A percentile compares a stretch with the other conserved stretches of the same genome.
phyloP scores from a whole-genome alignment of 208 protist genomes.

The Phytomonas francai region DNA sequence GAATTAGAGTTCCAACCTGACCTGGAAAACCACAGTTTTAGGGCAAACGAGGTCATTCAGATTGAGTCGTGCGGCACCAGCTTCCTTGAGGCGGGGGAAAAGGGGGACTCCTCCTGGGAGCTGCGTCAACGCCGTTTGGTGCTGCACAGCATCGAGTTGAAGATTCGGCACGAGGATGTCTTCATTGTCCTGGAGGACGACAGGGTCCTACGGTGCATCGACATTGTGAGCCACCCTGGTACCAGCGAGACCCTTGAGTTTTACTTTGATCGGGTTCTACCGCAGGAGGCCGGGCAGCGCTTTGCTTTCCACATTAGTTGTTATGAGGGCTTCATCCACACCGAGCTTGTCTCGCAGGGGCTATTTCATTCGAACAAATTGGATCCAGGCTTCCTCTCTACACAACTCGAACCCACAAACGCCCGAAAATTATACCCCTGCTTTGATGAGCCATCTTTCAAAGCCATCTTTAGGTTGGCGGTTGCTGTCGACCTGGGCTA shows the following conservation, averaged over 20 bases:
- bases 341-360: conserved; percentile 12
- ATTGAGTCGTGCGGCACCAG: not conserved
- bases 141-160: conserved; percentile 1
- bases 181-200: not conserved
- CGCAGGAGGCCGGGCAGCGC: conserved; percentile 20
- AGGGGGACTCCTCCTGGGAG: not conserved
- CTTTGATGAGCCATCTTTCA: conserved; percentile 62
- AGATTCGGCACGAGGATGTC: not conserved
- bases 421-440: conserved; percentile 55
- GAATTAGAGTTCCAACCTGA: conserved; percentile 33
- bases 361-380: conserved; percentile 28
- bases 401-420: conserved; percentile 57
- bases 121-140: not conserved
- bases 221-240: not conserved
- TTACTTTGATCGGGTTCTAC: conserved; percentile 21
- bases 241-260: conserved; percentile 33
- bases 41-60: not conserved
- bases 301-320: conserved; percentile 28
- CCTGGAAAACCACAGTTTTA: not conserved
- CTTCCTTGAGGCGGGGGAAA: not conserved
- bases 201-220: conserved; percentile 13
- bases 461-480: conserved; percentile 45
- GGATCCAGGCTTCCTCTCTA: conserved; percentile 35
- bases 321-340: conserved; percentile 35
- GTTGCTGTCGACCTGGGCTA: conserved; percentile 23